Evolutionary conservation across 1,139 yeast genomes (phyloP).

Genomic region (Diutina sp.): DNA sequence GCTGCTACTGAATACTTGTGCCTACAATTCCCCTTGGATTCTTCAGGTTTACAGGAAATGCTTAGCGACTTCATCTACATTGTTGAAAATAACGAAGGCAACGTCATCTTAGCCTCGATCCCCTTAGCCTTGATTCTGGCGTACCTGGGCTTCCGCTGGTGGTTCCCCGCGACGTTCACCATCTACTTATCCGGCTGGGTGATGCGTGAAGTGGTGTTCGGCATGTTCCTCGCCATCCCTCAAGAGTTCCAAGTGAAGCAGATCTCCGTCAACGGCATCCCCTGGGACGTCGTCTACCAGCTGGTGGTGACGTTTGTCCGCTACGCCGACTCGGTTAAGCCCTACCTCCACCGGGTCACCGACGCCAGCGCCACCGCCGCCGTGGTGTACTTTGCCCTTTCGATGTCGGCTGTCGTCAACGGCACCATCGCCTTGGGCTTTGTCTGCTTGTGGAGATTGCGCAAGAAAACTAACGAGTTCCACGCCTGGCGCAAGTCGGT

Average conservation of each 20-base stretch:
- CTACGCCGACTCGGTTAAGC: background rate
- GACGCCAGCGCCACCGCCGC: background rate
- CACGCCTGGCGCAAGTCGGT: background rate
- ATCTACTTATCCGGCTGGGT: background rate
- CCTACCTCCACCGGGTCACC: background rate
- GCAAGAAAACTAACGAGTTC: background rate
- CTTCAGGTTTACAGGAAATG: background rate
- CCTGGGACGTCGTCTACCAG: background rate
- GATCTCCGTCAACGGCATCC: background rate
- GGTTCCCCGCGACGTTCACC: background rate
- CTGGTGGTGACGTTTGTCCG: background rate
- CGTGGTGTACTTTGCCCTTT: background rate
- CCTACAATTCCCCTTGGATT: background rate
- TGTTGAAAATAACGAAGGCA: background rate
- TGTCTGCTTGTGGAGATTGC: background rate
- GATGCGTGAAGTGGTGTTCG: background rate
- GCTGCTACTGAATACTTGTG: background rate
- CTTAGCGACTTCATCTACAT: background rate
- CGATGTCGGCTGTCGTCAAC: background rate
- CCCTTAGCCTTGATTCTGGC: background rate
- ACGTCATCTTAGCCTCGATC: background rate
- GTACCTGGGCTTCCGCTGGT: background rate
- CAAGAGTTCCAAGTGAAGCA: background rate
- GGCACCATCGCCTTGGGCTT: background rate
- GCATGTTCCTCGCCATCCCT: background rate